Base-by-base conservation (phyloP, 257 asterid species). In the Forsythia viridissima region DNA sequence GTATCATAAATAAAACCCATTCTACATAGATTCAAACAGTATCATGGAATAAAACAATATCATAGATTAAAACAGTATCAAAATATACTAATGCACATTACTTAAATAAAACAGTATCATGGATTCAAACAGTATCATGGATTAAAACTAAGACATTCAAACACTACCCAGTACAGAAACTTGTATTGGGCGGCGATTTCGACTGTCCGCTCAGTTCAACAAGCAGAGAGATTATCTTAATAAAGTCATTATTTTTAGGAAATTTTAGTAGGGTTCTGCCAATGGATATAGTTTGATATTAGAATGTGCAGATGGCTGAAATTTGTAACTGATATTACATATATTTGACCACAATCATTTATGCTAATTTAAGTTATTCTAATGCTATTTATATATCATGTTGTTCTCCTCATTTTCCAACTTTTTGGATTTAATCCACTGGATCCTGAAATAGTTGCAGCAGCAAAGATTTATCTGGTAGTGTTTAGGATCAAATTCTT, bases 271-370 rank as follows among this genome's bases (percentile, higher is more conserved):
- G 18, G 76, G 13, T 30, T 72, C 9, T 21, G 73, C 59, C 5
- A 77, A 40, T 76, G 81, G 68, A 72, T 70, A 68, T 20, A 44
- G 72, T 71, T 11, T 79, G 73, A 63, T 63, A 18, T 34, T 18
- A 21, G 65, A 21, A 44, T 72, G 55, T 76, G 74, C 51, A 75
- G 67, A 42, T 70, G 68, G 83, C 76, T 79, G 72, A 46, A 69
- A 69, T 73, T 73, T 80, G 84, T 82, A 42, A 74, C 16, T 72
- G 76, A 11, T 63, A 52, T 65, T 80, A 75, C 79, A 75, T 71
- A 77, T 82, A 77, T 36, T 74, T 80, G 80, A 43, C 51, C 3
- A 20, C 6, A 12, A 59, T 59, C 67, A 6, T 59, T n/a, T 57
- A 57, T 57, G 9, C 11, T 8, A 52, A 52, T 13, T 4, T 52